Percentiles rank a stretch among this genome's conserved stretches.
Conservation (phyloP, 2,329 filamentous ascomycete species). For the Coleophoma crateriformis region DNA sequence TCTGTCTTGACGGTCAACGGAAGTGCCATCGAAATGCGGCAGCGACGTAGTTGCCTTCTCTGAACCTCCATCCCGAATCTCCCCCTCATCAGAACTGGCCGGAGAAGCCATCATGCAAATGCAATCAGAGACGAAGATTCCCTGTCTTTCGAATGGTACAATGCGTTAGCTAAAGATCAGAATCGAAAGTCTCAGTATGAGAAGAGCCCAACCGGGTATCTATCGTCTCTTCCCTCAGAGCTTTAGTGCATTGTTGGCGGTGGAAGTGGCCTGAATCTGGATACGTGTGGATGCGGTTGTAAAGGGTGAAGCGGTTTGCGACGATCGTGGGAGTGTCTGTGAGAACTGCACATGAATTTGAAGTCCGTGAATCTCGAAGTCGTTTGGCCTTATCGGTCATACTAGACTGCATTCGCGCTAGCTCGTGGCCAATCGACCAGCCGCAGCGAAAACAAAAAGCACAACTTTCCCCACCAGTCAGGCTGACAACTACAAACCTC, state of each 20-base stretch:
- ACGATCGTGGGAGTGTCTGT: neutral
- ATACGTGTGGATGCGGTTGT: neutral
- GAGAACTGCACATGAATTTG: too few relatives aligned
- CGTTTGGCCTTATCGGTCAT: too few relatives aligned
- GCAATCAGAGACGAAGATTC: conserved; percentile 20
- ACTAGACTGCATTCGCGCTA: too few relatives aligned
- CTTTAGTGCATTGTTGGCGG: conserved; percentile 23
- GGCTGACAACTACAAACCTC: too few relatives aligned
- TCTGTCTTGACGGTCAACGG: conserved; percentile 93
- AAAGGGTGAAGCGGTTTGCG: neutral
- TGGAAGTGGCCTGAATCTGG: too few relatives aligned
- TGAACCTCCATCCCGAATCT: conserved; percentile 72
- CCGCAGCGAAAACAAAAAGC: neutral
- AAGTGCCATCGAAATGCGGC: conserved; percentile 68
- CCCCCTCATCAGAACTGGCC: conserved; percentile 77
- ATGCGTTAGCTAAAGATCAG: conserved; percentile 31
- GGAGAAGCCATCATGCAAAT: conserved; percentile 37
- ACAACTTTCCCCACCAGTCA: neutral
- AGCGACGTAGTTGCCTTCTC: conserved; percentile 90
- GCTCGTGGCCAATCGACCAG: neutral
- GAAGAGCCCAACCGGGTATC: conserved; percentile 31
- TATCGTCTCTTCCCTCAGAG: conserved; percentile 24
- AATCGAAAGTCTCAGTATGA: conserved; percentile 26
- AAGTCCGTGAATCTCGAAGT: too few relatives aligned
- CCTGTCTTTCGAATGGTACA: conserved; percentile 25